A percentile compares a stretch with the other conserved stretches of the same genome.
These are phyloP conservation scores for Ziziphus jujuba DNA, from an alignment of 306 rosid species.

Conservation along the genomic window DNA sequence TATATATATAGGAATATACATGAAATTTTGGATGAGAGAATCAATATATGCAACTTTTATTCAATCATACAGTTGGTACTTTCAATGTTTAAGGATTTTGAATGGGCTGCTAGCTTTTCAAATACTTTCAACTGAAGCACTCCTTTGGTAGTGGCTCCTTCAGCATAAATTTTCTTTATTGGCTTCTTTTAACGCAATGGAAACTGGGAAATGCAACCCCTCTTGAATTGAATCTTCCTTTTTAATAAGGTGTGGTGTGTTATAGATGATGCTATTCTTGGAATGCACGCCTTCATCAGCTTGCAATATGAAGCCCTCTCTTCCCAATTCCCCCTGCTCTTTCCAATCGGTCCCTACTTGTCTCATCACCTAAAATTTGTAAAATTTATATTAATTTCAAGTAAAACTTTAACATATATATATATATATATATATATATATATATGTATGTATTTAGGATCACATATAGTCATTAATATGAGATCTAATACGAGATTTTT, in stretches of 20 bases:
- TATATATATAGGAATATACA: neutral
- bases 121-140: slow-evolving; percentile 24
- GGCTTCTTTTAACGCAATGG: slow-evolving; percentile 43
- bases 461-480: too few relatives aligned
- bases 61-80: too few relatives aligned
- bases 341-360: slow-evolving; percentile 6
- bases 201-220: slow-evolving; percentile 28
- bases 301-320: neutral
- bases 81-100: slow-evolving; percentile 4
- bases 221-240: slow-evolving; percentile 6
- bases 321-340: neutral
- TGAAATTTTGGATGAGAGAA: neutral
- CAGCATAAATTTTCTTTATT: slow-evolving; percentile 28
- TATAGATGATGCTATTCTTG: slow-evolving; percentile 38
- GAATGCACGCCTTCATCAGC: slow-evolving; percentile 38
- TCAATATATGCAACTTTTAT: too few relatives aligned
- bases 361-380: slow-evolving; percentile 8
- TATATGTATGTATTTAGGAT: too few relatives aligned
- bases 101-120: slow-evolving; percentile 17
- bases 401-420: slow-evolving; percentile 1
- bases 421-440: too few relatives aligned
- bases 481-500: too few relatives aligned
- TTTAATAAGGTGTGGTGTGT: neutral
- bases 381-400: too few relatives aligned
- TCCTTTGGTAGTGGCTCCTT: neutral